phyloP scores from a whole-genome alignment of 2,329 filamentous ascomycete genomes.

The Aspergillus ustus region DNA sequence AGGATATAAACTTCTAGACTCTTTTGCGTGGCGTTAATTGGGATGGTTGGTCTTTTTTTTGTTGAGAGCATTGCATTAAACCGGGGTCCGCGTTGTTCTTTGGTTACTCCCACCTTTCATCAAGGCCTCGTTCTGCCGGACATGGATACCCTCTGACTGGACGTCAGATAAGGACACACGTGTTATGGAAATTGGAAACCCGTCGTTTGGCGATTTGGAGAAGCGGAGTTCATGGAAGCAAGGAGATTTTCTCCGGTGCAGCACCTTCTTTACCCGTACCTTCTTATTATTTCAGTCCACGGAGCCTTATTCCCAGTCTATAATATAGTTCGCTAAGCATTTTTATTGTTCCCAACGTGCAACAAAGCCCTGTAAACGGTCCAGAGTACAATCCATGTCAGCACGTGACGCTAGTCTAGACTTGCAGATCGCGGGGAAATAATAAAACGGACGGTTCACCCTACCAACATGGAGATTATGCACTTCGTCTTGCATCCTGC shows the following conservation, averaged over 20 bases:
- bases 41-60: slow-evolving; percentile 13
- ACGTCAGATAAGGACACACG: not conserved
- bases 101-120: slow-evolving; percentile 8
- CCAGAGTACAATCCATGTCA: not conserved
- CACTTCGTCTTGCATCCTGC: slow-evolving; percentile 13
- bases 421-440: slow-evolving; percentile 20
- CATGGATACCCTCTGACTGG: not conserved
- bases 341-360: not conserved
- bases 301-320: slow-evolving; percentile 12
- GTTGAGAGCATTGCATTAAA: slow-evolving; percentile 23
- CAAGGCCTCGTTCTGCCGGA: not conserved
- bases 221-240: slow-evolving; percentile 17
- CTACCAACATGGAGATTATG: slow-evolving; percentile 12
- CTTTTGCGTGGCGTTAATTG: slow-evolving; percentile 15
- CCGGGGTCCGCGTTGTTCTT: slow-evolving; percentile 21
- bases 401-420: slow-evolving; percentile 18
- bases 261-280: not conserved
- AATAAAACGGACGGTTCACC: slow-evolving; percentile 15
- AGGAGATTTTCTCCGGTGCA: not conserved
- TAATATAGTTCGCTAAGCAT: slow-evolving; percentile 10
- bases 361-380: not conserved
- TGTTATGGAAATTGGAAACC: not conserved
- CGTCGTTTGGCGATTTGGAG: slow-evolving; percentile 2
- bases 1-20: slow-evolving; percentile 13
- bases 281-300: slow-evolving; percentile 4